Base-by-base conservation (phyloP, 78 protist genomes). In the Dictyostelium brefeldianum region DNA sequence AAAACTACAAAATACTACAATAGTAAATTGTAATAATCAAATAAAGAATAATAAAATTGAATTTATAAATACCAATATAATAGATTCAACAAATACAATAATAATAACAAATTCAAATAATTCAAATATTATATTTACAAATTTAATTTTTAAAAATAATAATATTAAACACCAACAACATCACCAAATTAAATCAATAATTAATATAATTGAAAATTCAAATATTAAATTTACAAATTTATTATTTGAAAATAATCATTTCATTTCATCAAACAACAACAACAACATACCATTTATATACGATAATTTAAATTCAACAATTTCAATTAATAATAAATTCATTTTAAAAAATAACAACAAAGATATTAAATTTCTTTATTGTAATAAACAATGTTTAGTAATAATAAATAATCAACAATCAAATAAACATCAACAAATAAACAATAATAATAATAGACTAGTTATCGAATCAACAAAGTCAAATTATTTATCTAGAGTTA, bases 381-480 rank as follows among this genome's bases (percentile, higher is more conserved):
- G 46, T 29, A 29, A 29, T 25, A 65, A 5, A 29, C 25, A 15
- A 27, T 65, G 73, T 29, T n/a, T 59, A 59, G 25, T 59, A 9
- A 59, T 9, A n/a, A 59, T 59, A 59, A 59, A 59, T 59, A 22
- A 59, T 6, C 43, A 36, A 36, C 43, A 36, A 36, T 2, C 1
- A 36, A 36, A 36, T 3, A 1, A 36, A 36, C 43, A 36, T 2
- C 43, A 36, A 2, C 43, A 36, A 36, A 1, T 4, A 51, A 65
- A 29, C 25, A 14, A 12, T 29, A 65, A 65, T 14, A 29, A 10
- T 29, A 29, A 29, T 65, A 22, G 27, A 65, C n/a, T 65, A 65
- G 73, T 65, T 65, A 65, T 65, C 73, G 73, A 65, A 65, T 65
- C 73, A 65, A 65, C 73, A 27, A 65, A 12, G 25, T n/a, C 69